Evolutionary conservation across 768 basidiomycete genomes (phyloP), one percentile per base, ranked within the genome.

Genomic region (Trametes cingulata): DNA sequence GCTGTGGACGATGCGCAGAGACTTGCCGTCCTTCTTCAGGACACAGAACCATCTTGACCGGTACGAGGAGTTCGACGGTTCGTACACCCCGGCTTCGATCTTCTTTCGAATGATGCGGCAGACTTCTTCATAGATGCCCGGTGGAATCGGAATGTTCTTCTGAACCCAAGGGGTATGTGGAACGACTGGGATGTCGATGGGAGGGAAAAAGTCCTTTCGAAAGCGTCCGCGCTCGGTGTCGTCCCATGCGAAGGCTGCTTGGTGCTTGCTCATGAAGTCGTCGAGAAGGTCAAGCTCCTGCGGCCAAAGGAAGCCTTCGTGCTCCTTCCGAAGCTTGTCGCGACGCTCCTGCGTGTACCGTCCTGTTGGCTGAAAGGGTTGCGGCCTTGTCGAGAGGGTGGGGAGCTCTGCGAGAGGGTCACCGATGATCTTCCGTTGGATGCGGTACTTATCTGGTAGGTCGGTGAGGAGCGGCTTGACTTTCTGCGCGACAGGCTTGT

Each of bases 181-280:
- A 9, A 73, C 70, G 6, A 73, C 73, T 0, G 75, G 75, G 3
- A 76, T 73, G 36, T 72, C 72, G 33, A 63, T 41, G 1, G 61
- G 66, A 3, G 56, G 47, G 65, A 76, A 65, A 67, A 66, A 71
- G 3, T 71, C 62, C 6, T 56, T 48, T 42, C 56, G 9, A 51
- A 79, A 78, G 0, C 46, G 27, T 1, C 80, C 77, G 12, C 68
- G 66, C 52, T 81, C 74, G 0, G 24, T 1, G 8, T 79, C 73
- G 1, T 71, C 56, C 77, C 75, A 82, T 0, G 79, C 76, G 20
- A 82, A 75, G 0, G 59, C 75, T 0, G 20, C 13, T 24, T 57
- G 41, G 25, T 62, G 61, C 45, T 27, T 20, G 5, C 24, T n/a
- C 17, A 80, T 65, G 2, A 77, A 46, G 25, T 77, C 29, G 33